phyloP scores from a whole-genome alignment of 805 yeast genomes.

The Barnettozyma sp. region DNA sequence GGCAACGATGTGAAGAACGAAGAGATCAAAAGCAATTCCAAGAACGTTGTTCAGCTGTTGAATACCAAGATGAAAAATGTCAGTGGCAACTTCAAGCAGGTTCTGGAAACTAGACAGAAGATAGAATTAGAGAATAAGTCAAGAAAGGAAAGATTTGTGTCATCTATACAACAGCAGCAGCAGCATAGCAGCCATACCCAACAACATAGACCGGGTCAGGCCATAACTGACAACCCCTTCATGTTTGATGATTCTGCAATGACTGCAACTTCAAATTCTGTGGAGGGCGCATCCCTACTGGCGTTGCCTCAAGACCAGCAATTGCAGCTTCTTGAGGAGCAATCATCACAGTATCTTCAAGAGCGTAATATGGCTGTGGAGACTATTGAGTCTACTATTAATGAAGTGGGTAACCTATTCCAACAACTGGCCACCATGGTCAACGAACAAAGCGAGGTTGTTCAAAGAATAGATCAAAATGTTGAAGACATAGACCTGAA shows the following conservation, averaged over 20 bases:
- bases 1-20: conserved; percentile 36
- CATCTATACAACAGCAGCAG: conserved; percentile 29
- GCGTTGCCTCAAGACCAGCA: conserved; percentile 85
- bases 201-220: conserved; percentile 14
- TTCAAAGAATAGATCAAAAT: conserved; percentile 90
- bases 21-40: conserved; percentile 62
- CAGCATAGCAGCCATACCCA: conserved; percentile 5
- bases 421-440: conserved; percentile 97
- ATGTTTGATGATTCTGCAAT: conserved; percentile 23
- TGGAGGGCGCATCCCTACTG: conserved; percentile 33
- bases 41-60: conserved; percentile 78
- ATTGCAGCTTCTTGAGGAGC: conserved; percentile 77
- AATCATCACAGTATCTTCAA: conserved; percentile 64
- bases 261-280: too few species aligned
- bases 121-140: conserved; percentile 74
- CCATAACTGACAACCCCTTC: conserved; percentile 32
- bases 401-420: conserved; percentile 91
- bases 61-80: conserved; percentile 89
- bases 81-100: conserved; percentile 84
- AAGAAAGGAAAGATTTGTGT: conserved; percentile 78
- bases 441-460: conserved; percentile 93
- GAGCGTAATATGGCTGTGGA: conserved; percentile 89
- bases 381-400: conserved; percentile 93
- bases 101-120: conserved; percentile 80
- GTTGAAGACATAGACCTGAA: conserved; percentile 90